Conservation (phyloP, 2,329 filamentous ascomycete genomes). For the Xylaria sp. region DNA sequence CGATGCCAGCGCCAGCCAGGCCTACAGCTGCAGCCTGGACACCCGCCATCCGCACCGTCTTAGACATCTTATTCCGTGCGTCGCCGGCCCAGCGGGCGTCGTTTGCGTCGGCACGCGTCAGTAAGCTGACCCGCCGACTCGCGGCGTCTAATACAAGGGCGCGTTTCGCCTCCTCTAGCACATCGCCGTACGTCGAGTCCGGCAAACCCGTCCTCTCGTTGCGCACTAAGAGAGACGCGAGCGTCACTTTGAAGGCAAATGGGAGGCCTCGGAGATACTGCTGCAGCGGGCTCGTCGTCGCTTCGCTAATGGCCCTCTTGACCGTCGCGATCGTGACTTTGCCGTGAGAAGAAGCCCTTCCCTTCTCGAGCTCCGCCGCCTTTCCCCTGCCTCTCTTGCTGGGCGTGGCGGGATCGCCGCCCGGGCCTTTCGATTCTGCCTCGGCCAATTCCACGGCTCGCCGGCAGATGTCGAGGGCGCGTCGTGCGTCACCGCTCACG, state of each 20-base stretch:
- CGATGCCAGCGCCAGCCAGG: constrained; percentile 85
- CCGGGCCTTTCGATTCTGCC: constrained; percentile 64
- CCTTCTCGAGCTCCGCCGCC: constrained; percentile 48
- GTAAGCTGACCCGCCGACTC: constrained; percentile 69
- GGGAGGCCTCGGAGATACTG: constrained; percentile 87
- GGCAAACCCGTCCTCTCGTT: constrained; percentile 84
- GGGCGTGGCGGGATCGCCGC: constrained; percentile 66
- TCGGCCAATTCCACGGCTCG: constrained; percentile 96
- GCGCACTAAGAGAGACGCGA: constrained; percentile 82
- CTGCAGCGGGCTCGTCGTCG: constrained; percentile 90
- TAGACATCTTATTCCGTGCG: constrained; percentile 42
- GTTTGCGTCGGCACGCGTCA: constrained; percentile 52
- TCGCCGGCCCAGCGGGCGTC: constrained; percentile 46
- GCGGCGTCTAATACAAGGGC: constrained; percentile 71
- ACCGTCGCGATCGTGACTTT: constrained; percentile 92
- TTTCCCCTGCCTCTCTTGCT: constrained; percentile 62
- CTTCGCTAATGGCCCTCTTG: constrained; percentile 94
- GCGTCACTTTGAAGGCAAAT: constrained; percentile 83
- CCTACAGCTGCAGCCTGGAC: constrained; percentile 81
- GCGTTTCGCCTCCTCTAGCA: constrained; percentile 84
- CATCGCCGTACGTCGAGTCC: constrained; percentile 89
- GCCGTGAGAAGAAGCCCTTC: constrained; percentile 56
- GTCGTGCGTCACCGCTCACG: constrained; percentile 91
- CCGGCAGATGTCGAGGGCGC: constrained; percentile 93
- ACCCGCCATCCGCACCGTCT: constrained; percentile 44